phyloP scores from a whole-genome alignment of 2,329 filamentous ascomycete genomes.

The Phyllosticta citribraziliensis region DNA sequence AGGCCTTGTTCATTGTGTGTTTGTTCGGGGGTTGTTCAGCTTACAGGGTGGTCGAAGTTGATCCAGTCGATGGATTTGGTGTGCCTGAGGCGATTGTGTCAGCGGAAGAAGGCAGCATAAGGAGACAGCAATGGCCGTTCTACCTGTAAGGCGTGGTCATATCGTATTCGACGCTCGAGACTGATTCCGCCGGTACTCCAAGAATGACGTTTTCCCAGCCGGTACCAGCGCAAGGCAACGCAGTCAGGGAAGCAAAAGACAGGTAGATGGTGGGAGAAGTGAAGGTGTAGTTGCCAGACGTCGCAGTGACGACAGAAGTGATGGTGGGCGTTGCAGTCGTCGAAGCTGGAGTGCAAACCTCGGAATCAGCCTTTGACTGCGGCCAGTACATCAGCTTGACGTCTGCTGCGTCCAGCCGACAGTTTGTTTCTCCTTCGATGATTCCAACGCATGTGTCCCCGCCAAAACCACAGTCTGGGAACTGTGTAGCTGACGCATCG shows the following conservation, averaged over 20 bases:
- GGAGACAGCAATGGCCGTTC: neutral
- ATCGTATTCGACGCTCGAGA: neutral
- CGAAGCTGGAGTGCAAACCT: neutral
- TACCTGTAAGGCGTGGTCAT: neutral
- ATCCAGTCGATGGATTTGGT: constrained; percentile 1
- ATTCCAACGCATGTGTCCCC: neutral
- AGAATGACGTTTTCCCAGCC: neutral
- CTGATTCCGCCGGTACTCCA: neutral
- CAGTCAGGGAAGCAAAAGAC: neutral
- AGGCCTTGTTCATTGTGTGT: neutral
- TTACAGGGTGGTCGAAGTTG: constrained; percentile 2
- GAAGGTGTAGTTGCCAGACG: neutral
- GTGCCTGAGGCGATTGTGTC: neutral
- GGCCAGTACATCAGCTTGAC: constrained; percentile 9
- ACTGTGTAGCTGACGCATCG: neutral
- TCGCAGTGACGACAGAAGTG: neutral
- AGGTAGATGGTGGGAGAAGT: constrained; percentile 4
- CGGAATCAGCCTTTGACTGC: neutral
- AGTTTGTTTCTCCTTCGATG: neutral
- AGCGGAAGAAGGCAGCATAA: neutral
- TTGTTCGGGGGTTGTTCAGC: neutral
- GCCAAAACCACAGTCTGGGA: neutral
- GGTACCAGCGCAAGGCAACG: neutral
- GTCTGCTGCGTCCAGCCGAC: constrained; percentile 4
- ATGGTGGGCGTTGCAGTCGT: neutral